A percentile compares a stretch with the other conserved stretches of the same genome.
These are phyloP conservation scores for Dissophora globulifera DNA, from an alignment of 192 early-diverging fungal genomes.

Conservation along the genomic window DNA sequence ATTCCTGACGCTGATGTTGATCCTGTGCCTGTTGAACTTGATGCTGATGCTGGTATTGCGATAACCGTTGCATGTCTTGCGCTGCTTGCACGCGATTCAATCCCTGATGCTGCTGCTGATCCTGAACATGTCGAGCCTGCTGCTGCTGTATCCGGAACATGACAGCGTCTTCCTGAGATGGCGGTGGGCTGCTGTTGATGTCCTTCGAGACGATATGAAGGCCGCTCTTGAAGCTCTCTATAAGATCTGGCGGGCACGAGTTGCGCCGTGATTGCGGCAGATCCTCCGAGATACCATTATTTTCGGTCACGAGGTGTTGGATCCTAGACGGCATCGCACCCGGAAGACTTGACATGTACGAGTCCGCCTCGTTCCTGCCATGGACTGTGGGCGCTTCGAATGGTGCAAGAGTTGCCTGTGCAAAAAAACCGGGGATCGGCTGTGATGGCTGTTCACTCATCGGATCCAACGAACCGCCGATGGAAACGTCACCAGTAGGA, in stretches of 20 bases:
- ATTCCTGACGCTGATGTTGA: neutral
- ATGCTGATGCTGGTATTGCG: too few species aligned
- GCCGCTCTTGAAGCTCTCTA: conserved; percentile 15
- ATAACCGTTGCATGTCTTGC: too few species aligned
- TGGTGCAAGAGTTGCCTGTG: too few species aligned
- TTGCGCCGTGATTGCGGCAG: conserved; percentile 9
- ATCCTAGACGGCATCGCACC: too few species aligned
- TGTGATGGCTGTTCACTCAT: too few species aligned
- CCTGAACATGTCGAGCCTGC: neutral
- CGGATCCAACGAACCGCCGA: too few species aligned
- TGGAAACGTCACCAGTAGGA: neutral
- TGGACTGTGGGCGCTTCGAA: too few species aligned
- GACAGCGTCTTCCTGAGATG: conserved; percentile 1
- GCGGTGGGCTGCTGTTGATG: neutral
- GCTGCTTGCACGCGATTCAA: neutral
- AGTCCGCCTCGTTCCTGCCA: too few species aligned
- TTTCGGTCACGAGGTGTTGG: too few species aligned
- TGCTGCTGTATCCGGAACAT: conserved; percentile 19
- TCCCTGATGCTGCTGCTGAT: neutral
- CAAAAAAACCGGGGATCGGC: too few species aligned
- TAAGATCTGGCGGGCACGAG: conserved; percentile 26
- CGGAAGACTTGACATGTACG: too few species aligned
- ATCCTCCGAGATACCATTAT: neutral
- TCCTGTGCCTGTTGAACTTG: neutral
- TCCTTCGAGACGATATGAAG: neutral